Conservation (phyloP, 2,329 filamentous ascomycete species). For the Tolypocladium paradoxum region DNA sequence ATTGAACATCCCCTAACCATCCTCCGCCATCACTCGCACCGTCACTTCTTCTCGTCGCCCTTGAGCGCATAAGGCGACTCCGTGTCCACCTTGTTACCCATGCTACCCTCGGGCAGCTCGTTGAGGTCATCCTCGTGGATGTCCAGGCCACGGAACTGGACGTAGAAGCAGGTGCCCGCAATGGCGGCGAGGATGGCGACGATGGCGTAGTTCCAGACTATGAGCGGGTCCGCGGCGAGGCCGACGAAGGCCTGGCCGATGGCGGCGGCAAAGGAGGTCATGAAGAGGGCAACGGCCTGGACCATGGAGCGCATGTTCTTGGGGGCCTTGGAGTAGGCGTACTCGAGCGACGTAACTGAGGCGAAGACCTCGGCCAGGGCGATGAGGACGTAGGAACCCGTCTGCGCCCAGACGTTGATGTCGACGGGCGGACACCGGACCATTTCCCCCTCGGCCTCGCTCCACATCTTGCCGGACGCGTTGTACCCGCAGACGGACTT, state of each 20-base stretch:
- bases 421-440: constrained; percentile 42
- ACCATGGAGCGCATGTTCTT: constrained; percentile 75
- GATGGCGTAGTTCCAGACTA: constrained; percentile 63
- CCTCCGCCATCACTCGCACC: neutral
- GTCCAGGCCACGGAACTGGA: constrained; percentile 54
- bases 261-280: constrained; percentile 57
- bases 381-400: constrained; percentile 38
- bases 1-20: neutral
- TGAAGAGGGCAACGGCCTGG: constrained; percentile 57
- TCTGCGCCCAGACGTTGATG: constrained; percentile 56
- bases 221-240: constrained; percentile 50
- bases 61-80: constrained; percentile 5
- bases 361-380: constrained; percentile 43
- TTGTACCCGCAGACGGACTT: constrained; percentile 47
- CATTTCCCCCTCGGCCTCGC: constrained; percentile 8
- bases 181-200: constrained; percentile 48
- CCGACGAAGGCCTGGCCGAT: constrained; percentile 58
- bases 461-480: constrained; percentile 24
- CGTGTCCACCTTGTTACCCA: constrained; percentile 13
- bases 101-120: constrained; percentile 33
- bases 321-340: constrained; percentile 68
- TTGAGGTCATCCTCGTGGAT: constrained; percentile 59
- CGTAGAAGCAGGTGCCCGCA: constrained; percentile 57
- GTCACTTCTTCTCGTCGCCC: neutral
- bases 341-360: constrained; percentile 56